These are phyloP conservation scores for Diospyros kaki DNA, from an alignment of 148 eudicot species.

Conservation along the genomic window DNA sequence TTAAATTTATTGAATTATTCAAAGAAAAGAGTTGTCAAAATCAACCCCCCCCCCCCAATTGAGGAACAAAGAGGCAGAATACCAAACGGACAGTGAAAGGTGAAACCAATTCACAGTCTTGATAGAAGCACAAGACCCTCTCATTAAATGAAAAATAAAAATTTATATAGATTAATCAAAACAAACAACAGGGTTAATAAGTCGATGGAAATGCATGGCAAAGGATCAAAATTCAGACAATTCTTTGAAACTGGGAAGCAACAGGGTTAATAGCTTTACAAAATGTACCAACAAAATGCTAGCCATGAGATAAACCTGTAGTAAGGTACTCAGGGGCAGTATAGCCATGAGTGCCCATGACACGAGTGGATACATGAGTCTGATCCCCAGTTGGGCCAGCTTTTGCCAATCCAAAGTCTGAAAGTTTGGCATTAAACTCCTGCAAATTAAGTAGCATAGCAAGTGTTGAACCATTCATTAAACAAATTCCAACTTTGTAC, in stretches of 20 bases:
- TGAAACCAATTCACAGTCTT: too few species aligned
- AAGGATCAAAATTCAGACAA: neutral
- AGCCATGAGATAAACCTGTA: constrained; percentile 29
- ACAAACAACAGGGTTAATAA: too few species aligned
- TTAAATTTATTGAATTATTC: too few species aligned
- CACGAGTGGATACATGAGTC: constrained; percentile 40
- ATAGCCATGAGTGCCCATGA: constrained; percentile 54
- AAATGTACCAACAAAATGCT: constrained; percentile 8
- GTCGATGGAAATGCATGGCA: neutral
- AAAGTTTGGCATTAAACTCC: constrained; percentile 56
- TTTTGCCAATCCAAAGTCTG: constrained; percentile 58
- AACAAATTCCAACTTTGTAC: neutral
- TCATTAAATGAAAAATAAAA: too few species aligned
- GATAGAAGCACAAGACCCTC: too few species aligned
- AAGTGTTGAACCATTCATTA: neutral
- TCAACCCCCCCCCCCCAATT: too few species aligned
- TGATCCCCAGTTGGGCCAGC: constrained; percentile 37
- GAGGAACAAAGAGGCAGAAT: too few species aligned
- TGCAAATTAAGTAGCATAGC: constrained; percentile 14
- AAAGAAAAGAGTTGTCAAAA: too few species aligned
- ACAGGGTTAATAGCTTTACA: neutral
- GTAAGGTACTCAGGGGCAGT: constrained; percentile 43
- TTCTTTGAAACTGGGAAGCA: neutral
- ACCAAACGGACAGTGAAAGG: too few species aligned
- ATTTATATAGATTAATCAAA: too few species aligned